phyloP scores from a whole-genome alignment of 2,329 filamentous ascomycete genomes.

The Claviceps arundinis region DNA sequence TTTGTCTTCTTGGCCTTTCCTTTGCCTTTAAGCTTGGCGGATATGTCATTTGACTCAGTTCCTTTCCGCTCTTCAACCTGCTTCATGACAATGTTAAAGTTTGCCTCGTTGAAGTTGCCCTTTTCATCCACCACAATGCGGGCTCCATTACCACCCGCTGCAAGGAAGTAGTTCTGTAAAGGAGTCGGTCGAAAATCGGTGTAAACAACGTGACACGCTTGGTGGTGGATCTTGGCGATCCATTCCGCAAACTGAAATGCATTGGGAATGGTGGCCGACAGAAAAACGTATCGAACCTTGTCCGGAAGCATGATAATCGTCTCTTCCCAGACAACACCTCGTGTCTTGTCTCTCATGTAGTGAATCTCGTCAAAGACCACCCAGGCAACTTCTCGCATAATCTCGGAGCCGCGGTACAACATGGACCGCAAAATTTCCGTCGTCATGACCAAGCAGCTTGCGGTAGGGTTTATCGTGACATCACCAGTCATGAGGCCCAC shows the following conservation, averaged over 20 bases:
- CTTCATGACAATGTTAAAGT: conserved; percentile 93
- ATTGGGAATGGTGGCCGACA: conserved; percentile 96
- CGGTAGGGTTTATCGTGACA: conserved; percentile 97
- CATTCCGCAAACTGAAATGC: conserved; percentile 99
- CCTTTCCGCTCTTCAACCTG: conserved; percentile 80
- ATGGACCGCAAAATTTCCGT: conserved; percentile 98
- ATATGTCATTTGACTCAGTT: conserved; percentile 64
- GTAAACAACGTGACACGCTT: conserved; percentile 97
- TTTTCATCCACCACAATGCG: conserved; percentile 94
- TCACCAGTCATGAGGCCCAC: conserved; percentile 98
- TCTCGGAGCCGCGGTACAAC: conserved; percentile 95
- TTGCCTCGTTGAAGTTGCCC: conserved; percentile 87
- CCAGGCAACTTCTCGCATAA: conserved; percentile 98
- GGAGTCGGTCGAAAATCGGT: conserved; percentile 96
- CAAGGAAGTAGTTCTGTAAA: conserved; percentile 96
- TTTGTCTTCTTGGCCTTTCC: conserved; percentile 87
- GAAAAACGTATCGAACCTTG: conserved; percentile 96
- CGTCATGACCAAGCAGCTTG: conserved; percentile 96
- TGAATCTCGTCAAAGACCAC: conserved; percentile 98
- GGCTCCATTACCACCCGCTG: conserved; percentile 81
- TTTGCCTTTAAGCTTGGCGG: conserved; percentile 70
- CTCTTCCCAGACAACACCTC: conserved; percentile 98
- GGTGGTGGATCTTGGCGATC: conserved; percentile 95
- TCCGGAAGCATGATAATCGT: conserved; percentile 96
- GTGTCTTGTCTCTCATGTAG: conserved; percentile 87